These are phyloP conservation scores for Cutaneotrichosporon cutaneum DNA, from an alignment of 1,284 basidiomycete genomes.

Conservation along the genomic window DNA sequence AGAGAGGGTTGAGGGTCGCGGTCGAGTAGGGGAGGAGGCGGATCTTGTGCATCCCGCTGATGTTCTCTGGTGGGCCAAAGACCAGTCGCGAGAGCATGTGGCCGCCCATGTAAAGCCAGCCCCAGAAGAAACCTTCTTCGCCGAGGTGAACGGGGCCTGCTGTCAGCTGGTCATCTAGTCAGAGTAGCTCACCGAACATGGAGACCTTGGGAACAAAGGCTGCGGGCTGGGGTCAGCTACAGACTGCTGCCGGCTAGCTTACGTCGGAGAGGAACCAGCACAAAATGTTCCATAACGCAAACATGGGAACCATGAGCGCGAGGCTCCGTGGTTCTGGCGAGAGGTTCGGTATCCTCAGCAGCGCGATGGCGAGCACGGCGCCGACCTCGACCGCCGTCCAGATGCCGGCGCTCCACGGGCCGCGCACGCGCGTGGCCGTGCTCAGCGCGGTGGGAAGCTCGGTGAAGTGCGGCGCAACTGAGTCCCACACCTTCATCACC, in stretches of 20 bases:
- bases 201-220: conserved; percentile 34
- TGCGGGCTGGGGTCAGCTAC: conserved; percentile 7
- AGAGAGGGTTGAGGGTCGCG: conserved; percentile 50
- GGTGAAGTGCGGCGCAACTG: conserved; percentile 38
- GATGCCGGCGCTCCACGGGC: conserved; percentile 29
- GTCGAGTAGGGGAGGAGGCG: conserved; percentile 48
- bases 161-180: neutral
- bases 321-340: conserved; percentile 33
- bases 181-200: conserved; percentile 31
- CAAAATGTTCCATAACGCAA: conserved; percentile 30
- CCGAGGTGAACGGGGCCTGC: conserved; percentile 23
- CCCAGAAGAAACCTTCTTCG: conserved; percentile 27
- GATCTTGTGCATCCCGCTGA: conserved; percentile 47
- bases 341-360: conserved; percentile 44
- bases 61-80: conserved; percentile 34
- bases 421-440: conserved; percentile 26
- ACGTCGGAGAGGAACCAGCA: conserved; percentile 47
- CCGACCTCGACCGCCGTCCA: conserved; percentile 38
- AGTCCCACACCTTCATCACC: conserved; percentile 50
- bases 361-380: conserved; percentile 27
- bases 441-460: conserved; percentile 41
- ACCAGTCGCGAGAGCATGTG: conserved; percentile 13
- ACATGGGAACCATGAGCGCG: conserved; percentile 19
- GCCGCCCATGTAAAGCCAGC: conserved; percentile 14
- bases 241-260: neutral